These are phyloP conservation scores for Exophiala lecanii-corni DNA, from an alignment of 2,329 filamentous ascomycete genomes.

Conservation along the genomic window DNA sequence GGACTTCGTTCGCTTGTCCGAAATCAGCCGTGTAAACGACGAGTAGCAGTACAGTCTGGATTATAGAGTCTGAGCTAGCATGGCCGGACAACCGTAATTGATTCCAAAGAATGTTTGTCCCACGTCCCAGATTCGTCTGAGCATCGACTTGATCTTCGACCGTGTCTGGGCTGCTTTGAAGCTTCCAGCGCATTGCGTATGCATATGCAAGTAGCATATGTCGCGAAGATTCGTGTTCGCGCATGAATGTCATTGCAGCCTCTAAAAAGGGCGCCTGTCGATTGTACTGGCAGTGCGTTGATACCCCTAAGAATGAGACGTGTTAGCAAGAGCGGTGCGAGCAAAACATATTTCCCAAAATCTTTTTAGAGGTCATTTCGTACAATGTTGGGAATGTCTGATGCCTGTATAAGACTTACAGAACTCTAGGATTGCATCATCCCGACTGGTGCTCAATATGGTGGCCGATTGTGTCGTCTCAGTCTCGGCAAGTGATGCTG, in stretches of 20 bases:
- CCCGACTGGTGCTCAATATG: neutral
- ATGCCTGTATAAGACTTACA: constrained; percentile 11
- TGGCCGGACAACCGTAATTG: constrained; percentile 15
- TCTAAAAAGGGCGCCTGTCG: constrained; percentile 7
- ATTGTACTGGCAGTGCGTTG: constrained; percentile 14
- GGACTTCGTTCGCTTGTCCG: constrained; percentile 14
- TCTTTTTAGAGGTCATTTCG: neutral
- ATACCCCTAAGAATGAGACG: neutral
- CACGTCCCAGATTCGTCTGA: constrained; percentile 17
- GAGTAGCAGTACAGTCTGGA: constrained; percentile 25
- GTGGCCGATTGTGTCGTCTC: constrained; percentile 3
- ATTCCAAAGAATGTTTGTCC: constrained; percentile 24
- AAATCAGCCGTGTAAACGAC: constrained; percentile 24
- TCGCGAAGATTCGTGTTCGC: constrained; percentile 18
- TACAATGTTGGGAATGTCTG: constrained; percentile 1
- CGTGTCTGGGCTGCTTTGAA: constrained; percentile 10
- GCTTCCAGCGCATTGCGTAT: constrained; percentile 12
- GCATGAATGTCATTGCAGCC: constrained; percentile 13
- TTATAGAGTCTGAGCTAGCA: constrained; percentile 22
- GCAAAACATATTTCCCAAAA: too few relatives aligned
- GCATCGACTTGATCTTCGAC: constrained; percentile 19
- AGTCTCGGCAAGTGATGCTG: neutral
- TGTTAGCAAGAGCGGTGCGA: too few relatives aligned
- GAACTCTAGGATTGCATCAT: constrained; percentile 14
- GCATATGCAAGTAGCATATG: constrained; percentile 19